Percentiles rank a stretch among this genome's conserved stretches.
phyloP scores from a whole-genome alignment of 2,329 filamentous ascomycete genomes.

The Westerdykella sp. region DNA sequence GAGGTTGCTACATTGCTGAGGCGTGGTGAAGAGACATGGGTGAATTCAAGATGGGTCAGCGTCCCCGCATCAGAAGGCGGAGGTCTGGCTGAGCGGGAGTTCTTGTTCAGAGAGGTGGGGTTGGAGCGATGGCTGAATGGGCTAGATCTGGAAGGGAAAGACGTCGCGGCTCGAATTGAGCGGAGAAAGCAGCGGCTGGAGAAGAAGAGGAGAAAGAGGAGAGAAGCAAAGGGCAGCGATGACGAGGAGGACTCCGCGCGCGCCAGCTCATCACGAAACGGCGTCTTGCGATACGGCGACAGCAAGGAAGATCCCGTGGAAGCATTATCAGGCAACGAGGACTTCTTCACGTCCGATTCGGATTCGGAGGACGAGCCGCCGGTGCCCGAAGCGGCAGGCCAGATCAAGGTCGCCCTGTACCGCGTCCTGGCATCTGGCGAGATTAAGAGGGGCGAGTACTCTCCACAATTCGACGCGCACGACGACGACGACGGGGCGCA shows the following conservation, averaged over 20 bases:
- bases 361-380: conserved; percentile 75
- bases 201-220: conserved; percentile 74
- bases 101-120: conserved; percentile 93
- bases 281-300: conserved; percentile 72
- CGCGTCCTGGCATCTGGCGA: conserved; percentile 91
- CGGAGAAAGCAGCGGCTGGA: conserved; percentile 63
- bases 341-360: conserved; percentile 59
- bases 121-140: conserved; percentile 95
- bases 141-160: conserved; percentile 86
- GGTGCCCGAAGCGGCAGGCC: conserved; percentile 82
- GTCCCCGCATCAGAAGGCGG: conserved; percentile 86
- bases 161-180: conserved; percentile 75
- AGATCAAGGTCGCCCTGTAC: conserved; percentile 97
- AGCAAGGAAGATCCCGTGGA: conserved; percentile 71
- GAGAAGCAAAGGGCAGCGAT: conserved; percentile 50
- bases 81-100: conserved; percentile 91
- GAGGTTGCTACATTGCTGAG: conserved; percentile 91
- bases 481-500: conserved; percentile 73
- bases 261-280: conserved; percentile 37
- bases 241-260: conserved; percentile 38
- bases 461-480: conserved; percentile 92
- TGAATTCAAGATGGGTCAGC: conserved; percentile 96
- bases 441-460: conserved; percentile 97
- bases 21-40: conserved; percentile 96
- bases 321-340: conserved; percentile 63